Evolutionary conservation across 2,329 filamentous ascomycete genomes (phyloP).

Genomic region (Epichloe typhina): DNA sequence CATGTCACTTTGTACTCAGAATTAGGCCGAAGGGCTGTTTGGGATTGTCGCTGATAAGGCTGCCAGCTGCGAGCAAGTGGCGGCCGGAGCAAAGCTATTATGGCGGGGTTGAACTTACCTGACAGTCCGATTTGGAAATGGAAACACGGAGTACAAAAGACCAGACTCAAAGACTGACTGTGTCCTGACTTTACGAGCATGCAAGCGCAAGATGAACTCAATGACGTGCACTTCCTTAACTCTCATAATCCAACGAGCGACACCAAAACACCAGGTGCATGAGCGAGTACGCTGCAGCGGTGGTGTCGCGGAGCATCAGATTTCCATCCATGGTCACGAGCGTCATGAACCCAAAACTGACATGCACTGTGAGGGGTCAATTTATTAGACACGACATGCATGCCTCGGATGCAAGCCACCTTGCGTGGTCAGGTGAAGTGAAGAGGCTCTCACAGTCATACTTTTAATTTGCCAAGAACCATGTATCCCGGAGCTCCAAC

Average conservation of each 20-base stretch:
- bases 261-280: neutral
- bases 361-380: too few relatives aligned
- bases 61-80: neutral
- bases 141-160: neutral
- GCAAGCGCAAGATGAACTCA: too few relatives aligned
- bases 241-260: neutral
- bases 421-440: too few relatives aligned
- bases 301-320: too few relatives aligned
- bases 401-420: too few relatives aligned
- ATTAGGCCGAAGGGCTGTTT: neutral
- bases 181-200: too few relatives aligned
- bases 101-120: neutral
- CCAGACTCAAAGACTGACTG: too few relatives aligned
- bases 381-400: too few relatives aligned
- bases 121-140: neutral
- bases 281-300: neutral
- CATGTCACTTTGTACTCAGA: neutral
- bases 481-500: too few relatives aligned
- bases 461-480: too few relatives aligned
- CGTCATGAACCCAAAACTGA: too few relatives aligned
- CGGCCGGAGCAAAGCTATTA: neutral
- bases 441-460: too few relatives aligned
- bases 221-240: neutral
- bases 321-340: neutral
- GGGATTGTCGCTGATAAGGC: neutral